phyloP scores from a whole-genome alignment of 2,329 filamentous ascomycete species.

The Coniochaeta ligniaria region DNA sequence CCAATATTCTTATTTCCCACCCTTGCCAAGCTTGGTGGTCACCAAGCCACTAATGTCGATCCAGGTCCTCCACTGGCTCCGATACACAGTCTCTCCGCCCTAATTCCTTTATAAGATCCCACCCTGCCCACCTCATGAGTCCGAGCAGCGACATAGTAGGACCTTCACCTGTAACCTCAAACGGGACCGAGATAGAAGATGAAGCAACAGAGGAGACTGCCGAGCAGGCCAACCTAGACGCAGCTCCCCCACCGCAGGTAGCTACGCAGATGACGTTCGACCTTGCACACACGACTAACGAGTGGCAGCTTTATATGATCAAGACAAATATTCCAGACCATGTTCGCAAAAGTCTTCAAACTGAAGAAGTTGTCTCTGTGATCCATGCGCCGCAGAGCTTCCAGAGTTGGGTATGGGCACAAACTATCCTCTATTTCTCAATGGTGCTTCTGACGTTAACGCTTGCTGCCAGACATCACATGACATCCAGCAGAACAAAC shows the following conservation, averaged over 20 bases:
- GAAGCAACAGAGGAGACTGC: constrained; percentile 57
- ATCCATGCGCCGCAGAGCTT: constrained; percentile 87
- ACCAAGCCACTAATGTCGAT: constrained; percentile 3
- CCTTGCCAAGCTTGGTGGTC: constrained; percentile 6
- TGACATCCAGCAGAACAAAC: constrained; percentile 18
- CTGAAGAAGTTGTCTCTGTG: constrained; percentile 79
- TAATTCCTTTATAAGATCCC: constrained; percentile 37
- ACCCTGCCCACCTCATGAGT: constrained; percentile 46
- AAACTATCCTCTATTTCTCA: background rate
- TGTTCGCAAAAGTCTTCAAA: constrained; percentile 45
- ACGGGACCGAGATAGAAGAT: constrained; percentile 78
- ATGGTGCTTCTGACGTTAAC: constrained; percentile 12
- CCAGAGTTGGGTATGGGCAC: constrained; percentile 60
- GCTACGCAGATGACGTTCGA: constrained; percentile 7
- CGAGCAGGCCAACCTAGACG: constrained; percentile 21
- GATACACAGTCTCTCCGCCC: constrained; percentile 46
- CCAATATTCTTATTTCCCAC: background rate
- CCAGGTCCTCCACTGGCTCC: constrained; percentile 34
- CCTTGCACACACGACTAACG: constrained; percentile 5
- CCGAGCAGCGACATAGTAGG: constrained; percentile 65
- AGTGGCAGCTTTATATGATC: constrained; percentile 39
- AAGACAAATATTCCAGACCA: constrained; percentile 50
- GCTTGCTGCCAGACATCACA: constrained; percentile 29
- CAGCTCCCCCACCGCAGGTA: constrained; percentile 30
- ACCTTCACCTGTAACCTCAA: constrained; percentile 79